Conservation (phyloP, 2,329 filamentous ascomycete species). For the Periconia macrospinosa region DNA sequence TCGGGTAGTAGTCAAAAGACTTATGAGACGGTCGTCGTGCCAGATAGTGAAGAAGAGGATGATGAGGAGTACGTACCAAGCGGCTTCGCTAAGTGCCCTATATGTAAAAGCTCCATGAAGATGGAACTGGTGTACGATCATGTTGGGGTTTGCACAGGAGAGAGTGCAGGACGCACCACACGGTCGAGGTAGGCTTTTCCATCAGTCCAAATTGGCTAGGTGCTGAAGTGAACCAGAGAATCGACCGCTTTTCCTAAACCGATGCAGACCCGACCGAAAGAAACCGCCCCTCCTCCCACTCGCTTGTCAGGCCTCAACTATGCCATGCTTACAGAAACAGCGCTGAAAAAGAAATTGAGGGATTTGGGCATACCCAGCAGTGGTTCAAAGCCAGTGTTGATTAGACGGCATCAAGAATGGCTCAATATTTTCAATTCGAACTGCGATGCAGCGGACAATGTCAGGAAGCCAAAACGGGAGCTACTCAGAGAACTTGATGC, state of each 20-base stretch:
- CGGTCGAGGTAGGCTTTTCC: constrained; percentile 28
- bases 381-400: constrained; percentile 70
- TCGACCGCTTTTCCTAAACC: constrained; percentile 20
- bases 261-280: constrained; percentile 29
- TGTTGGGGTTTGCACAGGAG: constrained; percentile 66
- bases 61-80: constrained; percentile 57
- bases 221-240: constrained; percentile 17
- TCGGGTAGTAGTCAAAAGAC: constrained; percentile 19
- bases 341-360: constrained; percentile 76
- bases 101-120: constrained; percentile 81
- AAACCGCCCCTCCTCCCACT: constrained; percentile 44
- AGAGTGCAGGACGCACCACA: constrained; percentile 31
- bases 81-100: constrained; percentile 80
- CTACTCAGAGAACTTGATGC: constrained; percentile 76
- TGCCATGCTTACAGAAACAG: constrained; percentile 77
- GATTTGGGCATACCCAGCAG: constrained; percentile 76
- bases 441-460: constrained; percentile 76
- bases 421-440: constrained; percentile 96
- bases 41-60: constrained; percentile 45
- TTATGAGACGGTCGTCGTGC: constrained; percentile 36
- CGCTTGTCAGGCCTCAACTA: constrained; percentile 79
- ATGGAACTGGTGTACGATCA: constrained; percentile 76
- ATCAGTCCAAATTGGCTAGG: background rate
- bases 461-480: constrained; percentile 64
- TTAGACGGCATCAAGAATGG: constrained; percentile 88